A percentile compares a stretch with the other conserved stretches of the same genome.
These are phyloP conservation scores for Apodospora peruviana DNA, from an alignment of 495 filamentous ascomycete genomes.

Conservation along the genomic window DNA sequence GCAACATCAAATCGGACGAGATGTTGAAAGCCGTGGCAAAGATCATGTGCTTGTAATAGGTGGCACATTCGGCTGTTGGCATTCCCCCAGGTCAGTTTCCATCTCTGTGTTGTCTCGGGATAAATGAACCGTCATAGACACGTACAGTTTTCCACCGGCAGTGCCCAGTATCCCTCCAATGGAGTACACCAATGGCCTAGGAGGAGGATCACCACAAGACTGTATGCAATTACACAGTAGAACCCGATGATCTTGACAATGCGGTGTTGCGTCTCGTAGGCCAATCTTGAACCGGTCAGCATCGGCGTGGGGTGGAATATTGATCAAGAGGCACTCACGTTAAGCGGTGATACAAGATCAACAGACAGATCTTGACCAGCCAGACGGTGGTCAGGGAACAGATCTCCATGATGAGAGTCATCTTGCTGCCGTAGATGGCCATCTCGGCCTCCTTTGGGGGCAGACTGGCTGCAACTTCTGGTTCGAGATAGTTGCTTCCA, in stretches of 20 bases:
- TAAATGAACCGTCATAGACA: neutral
- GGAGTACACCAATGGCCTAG: conserved; percentile 38
- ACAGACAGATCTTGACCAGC: conserved; percentile 46
- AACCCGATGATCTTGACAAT: conserved; percentile 22
- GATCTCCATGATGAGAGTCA: conserved; percentile 43
- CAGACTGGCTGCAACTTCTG: conserved; percentile 30
- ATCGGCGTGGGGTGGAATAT: neutral
- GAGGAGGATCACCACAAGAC: conserved; percentile 37
- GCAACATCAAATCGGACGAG: conserved; percentile 42
- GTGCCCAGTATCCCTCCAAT: conserved; percentile 3
- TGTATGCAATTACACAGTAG: conserved; percentile 31
- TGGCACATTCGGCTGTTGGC: conserved; percentile 40
- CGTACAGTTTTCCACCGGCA: conserved; percentile 3
- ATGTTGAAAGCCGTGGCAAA: conserved; percentile 46
- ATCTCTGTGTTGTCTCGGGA: neutral
- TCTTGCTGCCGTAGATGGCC: conserved; percentile 40
- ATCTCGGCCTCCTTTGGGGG: conserved; percentile 31
- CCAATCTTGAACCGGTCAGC: neutral
- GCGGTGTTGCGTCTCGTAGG: conserved; percentile 26
- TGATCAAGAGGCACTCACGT: conserved; percentile 26
- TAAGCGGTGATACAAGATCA: conserved; percentile 44
- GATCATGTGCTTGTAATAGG: conserved; percentile 42
- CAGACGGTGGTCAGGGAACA: conserved; percentile 46
- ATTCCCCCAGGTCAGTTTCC: too few species aligned
- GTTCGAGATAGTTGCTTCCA: conserved; percentile 40